Conservation (phyloP, 2,329 filamentous ascomycete genomes). For the Fusarium dlaminii region DNA sequence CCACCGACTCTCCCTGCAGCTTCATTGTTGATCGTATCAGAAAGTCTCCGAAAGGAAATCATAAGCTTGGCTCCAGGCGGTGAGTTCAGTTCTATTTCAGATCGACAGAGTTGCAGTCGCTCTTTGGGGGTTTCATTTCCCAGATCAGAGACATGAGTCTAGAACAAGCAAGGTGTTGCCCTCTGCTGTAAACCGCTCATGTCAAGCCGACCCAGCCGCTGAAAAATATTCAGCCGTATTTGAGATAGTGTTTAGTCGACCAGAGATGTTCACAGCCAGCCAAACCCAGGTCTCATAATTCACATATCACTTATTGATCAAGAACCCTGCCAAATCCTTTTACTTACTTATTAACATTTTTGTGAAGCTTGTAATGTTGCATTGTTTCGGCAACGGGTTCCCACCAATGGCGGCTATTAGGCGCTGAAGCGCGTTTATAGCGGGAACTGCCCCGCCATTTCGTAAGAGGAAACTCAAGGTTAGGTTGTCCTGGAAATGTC, state of each 20-base stretch:
- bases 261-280: not conserved
- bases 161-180: constrained; percentile 18
- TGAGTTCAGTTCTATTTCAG: constrained; percentile 26
- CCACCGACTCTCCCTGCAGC: not conserved
- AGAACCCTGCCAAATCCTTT: not conserved
- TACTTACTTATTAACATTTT: not conserved
- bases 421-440: constrained; percentile 34
- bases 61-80: constrained; percentile 27
- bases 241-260: not conserved
- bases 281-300: not conserved
- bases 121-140: constrained; percentile 28
- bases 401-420: constrained; percentile 37
- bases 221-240: constrained; percentile 9
- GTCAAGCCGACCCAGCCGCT: constrained; percentile 33
- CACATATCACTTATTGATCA: not conserved
- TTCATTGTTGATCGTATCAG: constrained; percentile 1
- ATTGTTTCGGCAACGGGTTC: constrained; percentile 3
- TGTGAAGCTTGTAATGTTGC: constrained; percentile 13
- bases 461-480: not conserved
- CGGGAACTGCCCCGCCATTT: constrained; percentile 32
- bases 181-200: constrained; percentile 20
- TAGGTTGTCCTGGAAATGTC: constrained; percentile 21
- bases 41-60: not conserved
- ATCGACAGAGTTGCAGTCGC: constrained; percentile 20
- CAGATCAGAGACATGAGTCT: constrained; percentile 25